phyloP scores from a whole-genome alignment of 331 rosid genomes.

The Quercus lobata region DNA sequence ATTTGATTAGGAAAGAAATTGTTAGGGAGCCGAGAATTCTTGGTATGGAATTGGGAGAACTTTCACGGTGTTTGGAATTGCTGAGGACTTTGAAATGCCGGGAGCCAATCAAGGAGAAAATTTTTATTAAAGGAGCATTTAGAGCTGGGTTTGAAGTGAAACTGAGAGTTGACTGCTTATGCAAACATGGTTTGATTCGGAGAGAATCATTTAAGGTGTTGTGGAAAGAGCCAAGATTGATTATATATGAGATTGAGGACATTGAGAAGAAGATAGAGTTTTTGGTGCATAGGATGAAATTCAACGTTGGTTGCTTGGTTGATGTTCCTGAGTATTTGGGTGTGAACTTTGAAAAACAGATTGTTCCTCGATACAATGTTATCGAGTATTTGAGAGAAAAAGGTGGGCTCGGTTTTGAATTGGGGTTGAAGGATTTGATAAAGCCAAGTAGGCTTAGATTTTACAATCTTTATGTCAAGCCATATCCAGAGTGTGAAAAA shows the following conservation, averaged over 20 bases:
- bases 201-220: conserved; percentile 68
- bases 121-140: conserved; percentile 42
- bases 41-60: conserved; percentile 67
- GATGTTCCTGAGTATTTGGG: conserved; percentile 79
- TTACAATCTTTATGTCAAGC: conserved; percentile 88
- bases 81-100: conserved; percentile 68
- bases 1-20: conserved; percentile 45
- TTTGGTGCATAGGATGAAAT: conserved; percentile 58
- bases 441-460: conserved; percentile 77
- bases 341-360: conserved; percentile 78
- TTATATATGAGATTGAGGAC: conserved; percentile 46
- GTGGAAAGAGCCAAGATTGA: conserved; percentile 80
- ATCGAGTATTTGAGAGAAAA: conserved; percentile 66
- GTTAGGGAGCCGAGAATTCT: conserved; percentile 57
- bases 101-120: conserved; percentile 42
- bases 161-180: conserved; percentile 71
- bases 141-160: conserved; percentile 78
- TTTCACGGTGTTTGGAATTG: conserved; percentile 53
- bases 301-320: conserved; percentile 44
- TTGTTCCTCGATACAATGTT: conserved; percentile 67
- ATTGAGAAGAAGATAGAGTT: conserved; percentile 69
- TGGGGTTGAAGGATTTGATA: conserved; percentile 61
- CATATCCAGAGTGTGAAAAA: conserved; percentile 75
- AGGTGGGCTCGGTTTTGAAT: conserved; percentile 62
- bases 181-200: conserved; percentile 57